Evolutionary conservation across 1,284 basidiomycete genomes (phyloP).

Genomic region (Nidula niveotomentosa): DNA sequence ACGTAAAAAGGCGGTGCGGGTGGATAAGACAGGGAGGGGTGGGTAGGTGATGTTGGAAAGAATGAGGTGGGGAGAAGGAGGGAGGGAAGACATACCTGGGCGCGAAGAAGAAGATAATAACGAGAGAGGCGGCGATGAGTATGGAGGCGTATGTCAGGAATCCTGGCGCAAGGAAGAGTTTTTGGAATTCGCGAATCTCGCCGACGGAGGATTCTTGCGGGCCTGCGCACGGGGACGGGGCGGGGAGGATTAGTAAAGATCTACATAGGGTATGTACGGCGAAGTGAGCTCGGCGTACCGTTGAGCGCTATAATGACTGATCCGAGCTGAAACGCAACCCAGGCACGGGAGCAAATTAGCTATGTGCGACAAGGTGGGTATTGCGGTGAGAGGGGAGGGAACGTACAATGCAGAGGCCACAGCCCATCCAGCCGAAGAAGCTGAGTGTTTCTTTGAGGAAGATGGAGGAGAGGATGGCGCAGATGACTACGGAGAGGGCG

Average conservation of each 20-base stretch:
- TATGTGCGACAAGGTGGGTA: neutral
- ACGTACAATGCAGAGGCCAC: conserved; percentile 81
- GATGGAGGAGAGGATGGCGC: conserved; percentile 90
- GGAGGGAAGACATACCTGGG: conserved; percentile 50
- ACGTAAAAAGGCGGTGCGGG: too few species aligned
- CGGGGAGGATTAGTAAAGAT: conserved; percentile 1
- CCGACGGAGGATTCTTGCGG: conserved; percentile 82
- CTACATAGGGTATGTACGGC: neutral
- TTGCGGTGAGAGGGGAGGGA: neutral
- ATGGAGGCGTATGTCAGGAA: conserved; percentile 80
- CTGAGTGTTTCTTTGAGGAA: conserved; percentile 92
- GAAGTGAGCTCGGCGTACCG: conserved; percentile 33
- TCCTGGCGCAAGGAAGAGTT: conserved; percentile 83
- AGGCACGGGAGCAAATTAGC: too few species aligned
- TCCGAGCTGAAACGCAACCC: conserved; percentile 57
- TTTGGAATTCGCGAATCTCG: conserved; percentile 79
- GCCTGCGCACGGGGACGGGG: conserved; percentile 37
- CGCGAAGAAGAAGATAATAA: conserved; percentile 79
- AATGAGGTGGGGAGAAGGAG: conserved; percentile 1
- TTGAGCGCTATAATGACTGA: conserved; percentile 85
- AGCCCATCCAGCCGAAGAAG: conserved; percentile 94
- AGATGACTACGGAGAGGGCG: conserved; percentile 94
- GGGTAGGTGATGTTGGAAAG: neutral
- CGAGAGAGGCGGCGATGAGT: conserved; percentile 61
- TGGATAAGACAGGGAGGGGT: neutral